Evolutionary conservation across 306 rosid genomes (phyloP).

Genomic region (Rubus parviflorus): DNA sequence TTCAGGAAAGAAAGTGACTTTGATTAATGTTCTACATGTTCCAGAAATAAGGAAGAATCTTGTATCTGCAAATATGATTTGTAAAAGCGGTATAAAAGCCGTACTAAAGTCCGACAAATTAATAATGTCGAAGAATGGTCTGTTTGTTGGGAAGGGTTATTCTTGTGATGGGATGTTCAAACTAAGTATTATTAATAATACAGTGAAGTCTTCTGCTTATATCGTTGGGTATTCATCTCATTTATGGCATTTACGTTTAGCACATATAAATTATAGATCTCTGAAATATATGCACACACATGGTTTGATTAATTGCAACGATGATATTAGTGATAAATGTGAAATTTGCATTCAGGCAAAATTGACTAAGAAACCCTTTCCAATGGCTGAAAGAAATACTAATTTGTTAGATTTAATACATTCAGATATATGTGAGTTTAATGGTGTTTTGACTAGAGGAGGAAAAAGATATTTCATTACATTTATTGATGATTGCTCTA

Average conservation of each 20-base stretch:
- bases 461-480: too few relatives aligned
- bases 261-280: neutral
- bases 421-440: too few relatives aligned
- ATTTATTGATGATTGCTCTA: too few relatives aligned
- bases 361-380: too few relatives aligned
- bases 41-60: neutral
- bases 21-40: conserved; percentile 1
- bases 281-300: neutral
- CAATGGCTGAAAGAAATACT: too few relatives aligned
- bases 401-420: too few relatives aligned
- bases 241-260: neutral
- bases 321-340: too few relatives aligned
- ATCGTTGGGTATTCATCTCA: neutral
- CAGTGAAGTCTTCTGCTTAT: neutral
- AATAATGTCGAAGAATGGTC: neutral
- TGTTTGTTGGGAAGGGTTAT: neutral
- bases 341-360: too few relatives aligned
- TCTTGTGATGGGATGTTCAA: conserved; percentile 16
- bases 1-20: neutral
- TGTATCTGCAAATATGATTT: neutral
- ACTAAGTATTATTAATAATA: conserved; percentile 6
- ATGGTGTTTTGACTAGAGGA: too few relatives aligned
- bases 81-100: neutral
- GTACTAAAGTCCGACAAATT: neutral
- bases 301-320: neutral